Evolutionary conservation across 1,139 yeast species (phyloP), one percentile per base, ranked within the genome.

Genomic region (Debaryomycetaceae sp.): DNA sequence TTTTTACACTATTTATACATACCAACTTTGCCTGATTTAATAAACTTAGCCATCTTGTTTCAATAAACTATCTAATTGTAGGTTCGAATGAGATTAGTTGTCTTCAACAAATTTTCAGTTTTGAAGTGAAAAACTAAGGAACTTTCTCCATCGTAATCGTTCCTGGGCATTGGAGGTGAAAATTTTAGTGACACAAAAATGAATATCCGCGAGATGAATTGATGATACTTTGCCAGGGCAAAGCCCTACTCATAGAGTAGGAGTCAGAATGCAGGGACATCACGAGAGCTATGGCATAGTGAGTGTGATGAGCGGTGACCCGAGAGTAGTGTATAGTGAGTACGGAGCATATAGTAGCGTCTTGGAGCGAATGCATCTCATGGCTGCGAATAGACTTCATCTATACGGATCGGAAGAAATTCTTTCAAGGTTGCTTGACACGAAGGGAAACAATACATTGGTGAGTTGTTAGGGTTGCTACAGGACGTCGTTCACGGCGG

Each of bases 21-120:
- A 87, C 95, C 96, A 87, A 91, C 98, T 88, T 89, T 91, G 85
- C 97, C 97, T 76, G 97, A 87, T 84, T 91, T 91, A 81, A 91
- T 85, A 86, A 91, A 91, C 81, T 91, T 91, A 81, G 96, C 93
- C 93, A 86, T 86, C 76, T 79, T 78, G 39, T 38, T 13, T 34
- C n/a, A 27, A 27, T 27, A 27, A 27, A 27, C 31, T 27, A 27
- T 27, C 31, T 27, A 27, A 27, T 11, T 8, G 31, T 7, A 27
- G 31, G 31, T 27, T 27, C 31, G 31, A 27, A 27, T 27, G 31
- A 27, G 11, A 27, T 27, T 27, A 27, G 31, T 7, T 27, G 31
- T 27, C 11, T 11, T 11, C 11, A 27, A 27, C 11, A 27, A 27
- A 27, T 27, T 27, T 27, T 27, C 31, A 27, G 11, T 27, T 27